These are phyloP conservation scores for Jamesozyma gamospora DNA, from an alignment of 805 yeast genomes.

Conservation along the genomic window DNA sequence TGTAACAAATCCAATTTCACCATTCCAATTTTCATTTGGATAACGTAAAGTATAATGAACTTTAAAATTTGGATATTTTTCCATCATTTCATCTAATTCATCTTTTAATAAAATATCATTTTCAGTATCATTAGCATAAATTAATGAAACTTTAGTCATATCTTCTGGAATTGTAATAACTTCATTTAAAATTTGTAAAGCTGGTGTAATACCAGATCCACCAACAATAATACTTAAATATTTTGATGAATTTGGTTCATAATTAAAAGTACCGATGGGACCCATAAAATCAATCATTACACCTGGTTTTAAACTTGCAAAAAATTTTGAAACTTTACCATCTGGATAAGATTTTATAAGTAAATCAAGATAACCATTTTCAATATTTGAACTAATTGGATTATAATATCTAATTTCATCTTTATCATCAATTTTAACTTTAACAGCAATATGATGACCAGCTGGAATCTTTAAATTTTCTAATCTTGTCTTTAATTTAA, in stretches of 20 bases:
- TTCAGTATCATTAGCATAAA: constrained; percentile 67
- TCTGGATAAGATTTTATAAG: constrained; percentile 65
- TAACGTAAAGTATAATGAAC: constrained; percentile 49
- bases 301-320: constrained; percentile 57
- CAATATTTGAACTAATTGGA: constrained; percentile 63
- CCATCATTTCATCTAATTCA: constrained; percentile 62
- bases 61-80: constrained; percentile 50
- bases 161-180: constrained; percentile 64
- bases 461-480: constrained; percentile 60
- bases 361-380: constrained; percentile 65
- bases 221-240: constrained; percentile 68
- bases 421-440: constrained; percentile 30
- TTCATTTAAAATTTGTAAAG: constrained; percentile 66
- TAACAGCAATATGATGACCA: constrained; percentile 65
- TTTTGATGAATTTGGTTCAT: constrained; percentile 47
- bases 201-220: constrained; percentile 86
- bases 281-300: constrained; percentile 65
- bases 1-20: constrained; percentile 50
- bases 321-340: constrained; percentile 57
- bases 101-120: constrained; percentile 64
- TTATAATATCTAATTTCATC: constrained; percentile 53
- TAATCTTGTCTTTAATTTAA: constrained; percentile 49
- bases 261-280: constrained; percentile 65
- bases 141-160: constrained; percentile 46
- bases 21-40: constrained; percentile 45